These are phyloP conservation scores for Flaveria linearis DNA, from an alignment of 129 eudicot species.

Conservation along the genomic window DNA sequence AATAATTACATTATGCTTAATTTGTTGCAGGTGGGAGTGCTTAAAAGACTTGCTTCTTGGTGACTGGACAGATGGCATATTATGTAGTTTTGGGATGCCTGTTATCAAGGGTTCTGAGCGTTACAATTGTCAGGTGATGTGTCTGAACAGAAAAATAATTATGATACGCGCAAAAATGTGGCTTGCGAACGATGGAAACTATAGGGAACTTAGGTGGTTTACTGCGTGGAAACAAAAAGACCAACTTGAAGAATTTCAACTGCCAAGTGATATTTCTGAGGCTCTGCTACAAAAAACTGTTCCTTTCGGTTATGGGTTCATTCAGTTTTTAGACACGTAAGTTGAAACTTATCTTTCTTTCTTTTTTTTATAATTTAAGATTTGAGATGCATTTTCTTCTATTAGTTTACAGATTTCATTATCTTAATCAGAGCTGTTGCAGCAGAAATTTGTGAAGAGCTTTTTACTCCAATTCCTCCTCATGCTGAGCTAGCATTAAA, in stretches of 20 bases:
- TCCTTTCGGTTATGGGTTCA: conserved; percentile 89
- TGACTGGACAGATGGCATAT: conserved; percentile 85
- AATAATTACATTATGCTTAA: not conserved
- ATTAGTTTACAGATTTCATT: not conserved
- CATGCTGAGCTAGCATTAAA: conserved; percentile 92
- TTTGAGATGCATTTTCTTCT: not conserved
- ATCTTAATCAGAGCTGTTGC: conserved; percentile 76
- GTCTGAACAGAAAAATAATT: conserved; percentile 80
- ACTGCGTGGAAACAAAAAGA: conserved; percentile 90
- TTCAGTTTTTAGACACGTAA: conserved; percentile 88
- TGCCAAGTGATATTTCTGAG: conserved; percentile 71
- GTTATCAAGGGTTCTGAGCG: conserved; percentile 88
- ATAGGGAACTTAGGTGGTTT: conserved; percentile 97
- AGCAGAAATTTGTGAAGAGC: conserved; percentile 98
- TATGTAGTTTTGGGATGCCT: conserved; percentile 98
- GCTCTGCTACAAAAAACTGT: conserved; percentile 67
- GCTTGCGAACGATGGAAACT: conserved; percentile 98
- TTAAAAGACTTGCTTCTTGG: conserved; percentile 73
- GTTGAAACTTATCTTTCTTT: not conserved
- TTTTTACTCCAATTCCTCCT: conserved; percentile 86
- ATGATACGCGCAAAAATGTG: conserved; percentile 97
- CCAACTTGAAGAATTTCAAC: conserved; percentile 70
- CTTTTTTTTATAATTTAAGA: not conserved
- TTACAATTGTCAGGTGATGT: conserved; percentile 88
- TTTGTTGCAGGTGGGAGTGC: conserved; percentile 83